Conservation (phyloP, 164 flowering plant species). For the Chloranthus sessilifolius region DNA sequence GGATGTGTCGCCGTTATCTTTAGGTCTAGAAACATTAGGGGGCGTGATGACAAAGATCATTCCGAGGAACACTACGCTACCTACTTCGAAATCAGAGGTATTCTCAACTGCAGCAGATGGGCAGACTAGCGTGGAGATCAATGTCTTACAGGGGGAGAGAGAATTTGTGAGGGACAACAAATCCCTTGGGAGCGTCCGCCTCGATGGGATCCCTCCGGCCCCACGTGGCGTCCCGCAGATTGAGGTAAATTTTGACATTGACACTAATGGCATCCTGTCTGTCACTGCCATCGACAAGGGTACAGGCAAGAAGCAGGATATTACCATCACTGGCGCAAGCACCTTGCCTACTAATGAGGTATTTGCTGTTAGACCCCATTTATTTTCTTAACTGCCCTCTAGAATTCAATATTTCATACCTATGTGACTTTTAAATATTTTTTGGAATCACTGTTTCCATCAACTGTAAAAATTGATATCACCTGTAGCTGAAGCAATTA, state of each 20-base stretch:
- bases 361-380: too few species aligned
- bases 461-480: too few species aligned
- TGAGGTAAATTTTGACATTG: slow-evolving; percentile 46
- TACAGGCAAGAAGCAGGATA: slow-evolving; percentile 55
- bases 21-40: slow-evolving; percentile 72
- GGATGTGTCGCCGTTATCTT: slow-evolving; percentile 60
- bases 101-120: slow-evolving; percentile 84
- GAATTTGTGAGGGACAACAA: slow-evolving; percentile 86
- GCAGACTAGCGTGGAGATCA: slow-evolving; percentile 78
- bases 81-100: slow-evolving; percentile 77
- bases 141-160: slow-evolving; percentile 83
- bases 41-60: slow-evolving; percentile 73
- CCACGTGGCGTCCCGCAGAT: slow-evolving; percentile 66
- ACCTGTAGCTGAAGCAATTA: too few species aligned
- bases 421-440: too few species aligned
- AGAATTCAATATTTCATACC: too few species aligned
- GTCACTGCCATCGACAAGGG: slow-evolving; percentile 49
- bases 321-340: slow-evolving; percentile 56
- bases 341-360: slow-evolving; percentile 57
- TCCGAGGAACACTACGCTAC: slow-evolving; percentile 67
- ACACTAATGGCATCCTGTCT: slow-evolving; percentile 50
- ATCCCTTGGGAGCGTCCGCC: slow-evolving; percentile 78
- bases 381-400: too few species aligned
- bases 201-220: slow-evolving; percentile 85
- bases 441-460: too few species aligned